A percentile compares a stretch with the other conserved stretches of the same genome.
Conservation (phyloP, 768 basidiomycete genomes). For the Glaciozyma martinii region DNA sequence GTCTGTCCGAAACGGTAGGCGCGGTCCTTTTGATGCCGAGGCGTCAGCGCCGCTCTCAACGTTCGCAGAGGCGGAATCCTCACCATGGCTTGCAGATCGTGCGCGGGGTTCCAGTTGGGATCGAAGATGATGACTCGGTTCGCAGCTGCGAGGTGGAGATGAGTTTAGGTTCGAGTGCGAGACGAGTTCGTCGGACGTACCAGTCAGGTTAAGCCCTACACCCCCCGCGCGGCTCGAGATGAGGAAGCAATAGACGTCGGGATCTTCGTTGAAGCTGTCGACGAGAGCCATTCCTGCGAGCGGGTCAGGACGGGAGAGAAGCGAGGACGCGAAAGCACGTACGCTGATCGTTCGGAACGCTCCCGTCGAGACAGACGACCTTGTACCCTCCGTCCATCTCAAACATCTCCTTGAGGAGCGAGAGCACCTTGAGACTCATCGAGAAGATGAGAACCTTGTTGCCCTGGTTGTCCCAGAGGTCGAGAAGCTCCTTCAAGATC, state of each 20-base stretch:
- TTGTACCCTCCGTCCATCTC: constrained; percentile 15
- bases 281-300: constrained; percentile 70
- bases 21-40: constrained; percentile 1
- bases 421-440: constrained; percentile 44
- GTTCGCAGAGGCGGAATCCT: background rate
- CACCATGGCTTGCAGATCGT: constrained; percentile 60
- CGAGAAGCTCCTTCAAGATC: constrained; percentile 61
- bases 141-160: constrained; percentile 79
- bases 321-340: constrained; percentile 35
- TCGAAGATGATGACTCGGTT: constrained; percentile 13
- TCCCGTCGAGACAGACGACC: constrained; percentile 58
- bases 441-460: constrained; percentile 93
- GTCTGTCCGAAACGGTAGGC: constrained; percentile 60
- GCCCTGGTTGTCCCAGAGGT: constrained; percentile 53
- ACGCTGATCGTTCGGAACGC: constrained; percentile 59
- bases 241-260: constrained; percentile 78
- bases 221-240: constrained; percentile 95
- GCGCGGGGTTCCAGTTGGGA: constrained; percentile 66
- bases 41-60: background rate
- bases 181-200: constrained; percentile 62
- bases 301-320: background rate
- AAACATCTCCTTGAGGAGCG: constrained; percentile 23
- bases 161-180: constrained; percentile 78
- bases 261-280: constrained; percentile 82
- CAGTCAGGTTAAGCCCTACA: constrained; percentile 80